A percentile compares a stretch with the other conserved stretches of the same genome.
phyloP scores from a whole-genome alignment of 176 grass and related monocot genomes.

The Rhynchospora pubera region DNA sequence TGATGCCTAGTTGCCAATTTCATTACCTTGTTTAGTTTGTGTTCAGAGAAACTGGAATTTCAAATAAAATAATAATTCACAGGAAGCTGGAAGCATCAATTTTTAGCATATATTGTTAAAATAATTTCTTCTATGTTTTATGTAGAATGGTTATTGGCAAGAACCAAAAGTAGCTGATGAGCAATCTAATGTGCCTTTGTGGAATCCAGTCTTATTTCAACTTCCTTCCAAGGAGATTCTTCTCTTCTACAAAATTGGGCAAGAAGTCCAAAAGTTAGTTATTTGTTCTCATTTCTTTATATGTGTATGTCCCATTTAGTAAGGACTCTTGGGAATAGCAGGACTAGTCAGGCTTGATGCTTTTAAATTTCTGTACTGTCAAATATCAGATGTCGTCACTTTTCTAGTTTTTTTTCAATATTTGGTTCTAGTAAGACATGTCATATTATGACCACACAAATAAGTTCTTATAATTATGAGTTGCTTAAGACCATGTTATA shows the following conservation, averaged over 20 bases:
- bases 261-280: slow-evolving; percentile 82
- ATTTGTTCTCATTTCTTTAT: slow-evolving; percentile 1
- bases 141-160: slow-evolving; percentile 68
- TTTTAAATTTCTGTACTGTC: background rate
- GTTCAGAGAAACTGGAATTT: background rate
- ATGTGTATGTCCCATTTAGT: background rate
- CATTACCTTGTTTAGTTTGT: background rate
- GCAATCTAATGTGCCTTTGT: slow-evolving; percentile 72
- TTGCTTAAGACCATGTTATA: background rate
- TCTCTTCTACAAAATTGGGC: slow-evolving; percentile 94
- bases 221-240: slow-evolving; percentile 81
- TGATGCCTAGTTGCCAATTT: background rate
- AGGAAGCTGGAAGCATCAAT: background rate
- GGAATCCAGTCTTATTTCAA: slow-evolving; percentile 95
- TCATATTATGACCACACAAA: background rate
- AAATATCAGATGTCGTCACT: background rate
- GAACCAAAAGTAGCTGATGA: slow-evolving; percentile 64
- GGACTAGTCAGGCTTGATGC: background rate
- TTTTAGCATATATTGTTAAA: background rate
- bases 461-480: background rate
- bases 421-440: background rate
- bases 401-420: background rate
- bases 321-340: background rate
- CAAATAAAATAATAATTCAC: background rate
- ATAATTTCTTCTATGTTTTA: background rate